Percentiles rank a stretch among this genome's conserved stretches.
Evolutionary conservation across 2,329 filamentous ascomycete genomes (phyloP).

Genomic region (Dactylellina parvicollis): DNA sequence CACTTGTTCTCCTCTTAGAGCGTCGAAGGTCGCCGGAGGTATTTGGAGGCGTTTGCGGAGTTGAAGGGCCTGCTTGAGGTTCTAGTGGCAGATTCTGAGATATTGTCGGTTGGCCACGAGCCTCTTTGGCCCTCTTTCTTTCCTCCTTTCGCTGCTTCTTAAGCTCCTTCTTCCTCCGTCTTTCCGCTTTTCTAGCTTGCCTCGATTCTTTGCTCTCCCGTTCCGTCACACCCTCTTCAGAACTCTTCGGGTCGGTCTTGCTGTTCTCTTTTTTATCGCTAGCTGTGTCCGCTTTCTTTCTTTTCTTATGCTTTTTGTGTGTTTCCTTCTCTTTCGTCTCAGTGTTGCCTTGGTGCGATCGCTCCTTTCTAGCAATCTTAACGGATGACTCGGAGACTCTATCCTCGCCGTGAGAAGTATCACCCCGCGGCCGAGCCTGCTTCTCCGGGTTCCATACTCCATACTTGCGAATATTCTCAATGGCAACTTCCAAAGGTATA

Average conservation of each 20-base stretch:
- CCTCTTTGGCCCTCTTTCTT: conserved; percentile 20
- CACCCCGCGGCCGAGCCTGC: not conserved
- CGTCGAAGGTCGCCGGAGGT: not conserved
- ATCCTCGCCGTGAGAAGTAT: not conserved
- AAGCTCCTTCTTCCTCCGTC: not conserved
- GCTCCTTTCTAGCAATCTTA: not conserved
- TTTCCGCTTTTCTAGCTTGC: not conserved
- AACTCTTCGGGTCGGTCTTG: not conserved
- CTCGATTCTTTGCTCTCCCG: not conserved
- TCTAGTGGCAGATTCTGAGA: not conserved
- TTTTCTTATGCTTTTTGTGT: not conserved
- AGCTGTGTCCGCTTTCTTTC: not conserved
- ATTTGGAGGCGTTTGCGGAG: not conserved
- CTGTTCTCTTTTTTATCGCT: conserved; percentile 5
- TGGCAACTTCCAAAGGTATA: conserved; percentile 3
- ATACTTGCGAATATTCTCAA: conserved; percentile 20
- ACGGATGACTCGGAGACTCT: not conserved
- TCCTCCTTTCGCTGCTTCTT: conserved; percentile 18
- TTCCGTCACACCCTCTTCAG: not conserved
- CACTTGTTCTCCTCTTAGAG: not conserved
- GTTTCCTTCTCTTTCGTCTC: not conserved
- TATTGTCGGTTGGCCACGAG: conserved; percentile 12
- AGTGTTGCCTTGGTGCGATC: not conserved
- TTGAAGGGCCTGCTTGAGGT: not conserved
- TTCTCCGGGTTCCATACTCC: conserved; percentile 14